phyloP scores from a whole-genome alignment of 2,329 filamentous ascomycete species.

The Nigrospora sphaerica region DNA sequence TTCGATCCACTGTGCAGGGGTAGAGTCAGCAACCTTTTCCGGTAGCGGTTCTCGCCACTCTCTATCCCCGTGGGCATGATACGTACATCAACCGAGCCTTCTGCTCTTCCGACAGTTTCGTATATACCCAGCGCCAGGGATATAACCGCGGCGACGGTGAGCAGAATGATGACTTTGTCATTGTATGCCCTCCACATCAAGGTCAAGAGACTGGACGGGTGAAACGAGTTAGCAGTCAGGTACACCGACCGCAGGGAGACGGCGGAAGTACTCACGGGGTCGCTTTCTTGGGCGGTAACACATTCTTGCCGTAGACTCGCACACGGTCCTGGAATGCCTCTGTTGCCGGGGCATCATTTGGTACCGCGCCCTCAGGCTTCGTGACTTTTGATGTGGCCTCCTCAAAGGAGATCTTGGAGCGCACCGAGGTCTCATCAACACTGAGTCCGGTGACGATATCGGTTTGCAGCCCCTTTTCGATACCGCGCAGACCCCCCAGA shows the following conservation, averaged over 20 bases:
- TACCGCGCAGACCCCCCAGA: slow-evolving; percentile 59
- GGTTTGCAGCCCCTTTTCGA: slow-evolving; percentile 64
- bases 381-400: slow-evolving; percentile 14
- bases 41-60: no score
- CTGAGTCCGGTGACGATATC: slow-evolving; percentile 59
- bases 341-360: slow-evolving; percentile 2
- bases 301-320: slow-evolving; percentile 52
- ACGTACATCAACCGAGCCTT: slow-evolving; percentile 22
- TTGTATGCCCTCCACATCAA: slow-evolving; percentile 66
- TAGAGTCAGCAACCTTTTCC: slow-evolving; percentile 13
- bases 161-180: slow-evolving; percentile 64
- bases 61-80: background rate
- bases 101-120: slow-evolving; percentile 46
- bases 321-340: slow-evolving; percentile 42
- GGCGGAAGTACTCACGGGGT: slow-evolving; percentile 27
- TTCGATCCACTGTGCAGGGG: slow-evolving; percentile 53
- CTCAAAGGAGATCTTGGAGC: slow-evolving; percentile 20
- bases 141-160: slow-evolving; percentile 61
- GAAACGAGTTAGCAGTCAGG: background rate
- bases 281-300: slow-evolving; percentile 51
- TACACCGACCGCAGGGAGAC: background rate
- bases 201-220: slow-evolving; percentile 32
- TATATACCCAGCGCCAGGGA: slow-evolving; percentile 66
- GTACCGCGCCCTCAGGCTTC: background rate
- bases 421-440: slow-evolving; percentile 50